Evolutionary conservation across 2,329 filamentous ascomycete species (phyloP), one percentile per base, ranked within the genome.

Genomic region (Ceratocystis smalleyi): DNA sequence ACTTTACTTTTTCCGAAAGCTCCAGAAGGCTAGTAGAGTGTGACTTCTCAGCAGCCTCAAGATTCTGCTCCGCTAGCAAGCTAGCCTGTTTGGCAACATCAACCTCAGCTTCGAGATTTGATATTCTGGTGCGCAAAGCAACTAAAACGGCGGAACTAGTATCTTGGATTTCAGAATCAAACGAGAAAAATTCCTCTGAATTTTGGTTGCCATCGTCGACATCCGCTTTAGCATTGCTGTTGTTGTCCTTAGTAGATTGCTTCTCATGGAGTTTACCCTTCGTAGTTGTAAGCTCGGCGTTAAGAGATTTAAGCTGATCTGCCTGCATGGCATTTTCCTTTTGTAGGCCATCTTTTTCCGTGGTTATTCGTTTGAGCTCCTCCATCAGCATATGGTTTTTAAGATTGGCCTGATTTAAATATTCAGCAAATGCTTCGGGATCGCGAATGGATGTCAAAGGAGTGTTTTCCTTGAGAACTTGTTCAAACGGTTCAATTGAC

Each of bases 351-450:
- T 96, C 89, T 66, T 88, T 86, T 71, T 97, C 91, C 2, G 82
- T 81, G 0, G 90, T 87, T 0, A 97, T 84, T 12, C 90, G 81
- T 75, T 95, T 96, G 65, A 96, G 78, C 74, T 99, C 94, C 57
- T 95, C 88, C 82, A 95, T 86, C 2, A 95, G 85, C 88, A 99
- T 95, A 70, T 95, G 89, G 51, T 86, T 86, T 71, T 95, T 92
- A 63, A 91, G 74, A 67, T 86, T 92, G 49, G 95, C 76, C 73
- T 96, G 90, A 69, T 87, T 90, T 32, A 99, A 79, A 71, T 96
- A 99, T 74, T 97, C 92, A 5, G 91, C 82, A 43, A 99, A 79
- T 1, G 91, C 87, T 63, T 84, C 83, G 0, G 92, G 89, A 66
- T 99, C 94, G 69, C 79, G 81, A 69, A 99, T 96, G 17, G 90